Base-by-base conservation (phyloP, 345 rosid genomes). In the Lepidium sativum region DNA sequence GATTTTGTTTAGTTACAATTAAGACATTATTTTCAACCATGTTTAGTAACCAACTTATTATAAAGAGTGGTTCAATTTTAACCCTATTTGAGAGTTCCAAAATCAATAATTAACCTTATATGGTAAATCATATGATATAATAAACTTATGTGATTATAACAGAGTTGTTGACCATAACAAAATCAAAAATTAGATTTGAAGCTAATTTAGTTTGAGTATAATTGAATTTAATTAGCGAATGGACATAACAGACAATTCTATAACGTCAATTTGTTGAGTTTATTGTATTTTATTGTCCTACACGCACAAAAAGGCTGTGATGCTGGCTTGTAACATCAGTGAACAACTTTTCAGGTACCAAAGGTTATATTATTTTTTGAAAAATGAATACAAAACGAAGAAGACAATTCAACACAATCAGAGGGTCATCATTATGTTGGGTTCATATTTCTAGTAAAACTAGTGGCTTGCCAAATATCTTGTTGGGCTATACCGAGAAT, bases 401-500 rank as follows among this genome's bases (percentile, higher is more conserved):
- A 63, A 31, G 75, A 60, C 68, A 60, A 10, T 51, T 35, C 42
- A 61, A 44, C 63, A 37, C 53, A 71, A 71, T 71, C 65, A 71
- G 53, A 63, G 38, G 15, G 59, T 71, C 64, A 71, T 71, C 15
- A 71, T 71, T 65, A 55, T 71, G 67, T 72, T 71, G 75, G 43
- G 32, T 55, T 64, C 25, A 45, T 54, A 53, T 70, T n/a, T n/a
- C n/a, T n/a, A n/a, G n/a, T n/a, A n/a, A n/a, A n/a, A n/a, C n/a
- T n/a, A n/a, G n/a, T n/a, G n/a, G n/a, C n/a, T n/a, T 62, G 11
- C 63, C 42, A 61, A 43, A 61, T 61, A 27, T 59, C 54, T 35
- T 35, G 27, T 62, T 54, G 42, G 69, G 49, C 55, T 52, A 5
- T 52, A 21, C 21, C 54, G 47, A 51, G 50, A 51, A 40, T 49